Percentiles rank a stretch among this genome's conserved stretches.
Conservation (phyloP, 192 early-diverging fungal genomes). For the Backusella macrospora region DNA sequence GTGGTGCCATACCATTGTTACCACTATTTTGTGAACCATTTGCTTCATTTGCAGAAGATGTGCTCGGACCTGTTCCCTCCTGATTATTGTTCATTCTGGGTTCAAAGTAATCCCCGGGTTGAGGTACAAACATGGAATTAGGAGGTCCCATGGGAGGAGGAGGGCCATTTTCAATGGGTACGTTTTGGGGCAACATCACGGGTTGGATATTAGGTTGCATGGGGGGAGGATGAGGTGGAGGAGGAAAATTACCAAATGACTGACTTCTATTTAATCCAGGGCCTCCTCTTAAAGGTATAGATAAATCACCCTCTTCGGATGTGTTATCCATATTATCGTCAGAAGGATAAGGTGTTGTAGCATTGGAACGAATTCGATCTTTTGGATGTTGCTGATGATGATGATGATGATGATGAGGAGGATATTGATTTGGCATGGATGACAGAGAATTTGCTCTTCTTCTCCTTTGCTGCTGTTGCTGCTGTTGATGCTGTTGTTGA, state of each 20-base stretch:
- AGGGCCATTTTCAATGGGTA: neutral
- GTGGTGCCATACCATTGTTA: neutral
- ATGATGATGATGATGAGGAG: neutral
- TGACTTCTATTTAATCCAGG: constrained; percentile 4
- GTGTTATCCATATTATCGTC: neutral
- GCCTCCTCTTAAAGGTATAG: neutral
- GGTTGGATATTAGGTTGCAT: neutral
- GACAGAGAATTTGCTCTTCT: neutral
- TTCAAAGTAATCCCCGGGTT: constrained; percentile 8
- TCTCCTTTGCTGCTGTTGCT: neutral
- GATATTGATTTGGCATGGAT: neutral
- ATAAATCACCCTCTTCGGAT: neutral
- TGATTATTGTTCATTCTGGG: neutral
- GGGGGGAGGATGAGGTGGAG: neutral
- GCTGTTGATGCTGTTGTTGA: too few species aligned
- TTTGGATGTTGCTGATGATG: too few species aligned
- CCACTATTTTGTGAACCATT: neutral
- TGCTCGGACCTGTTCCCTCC: constrained; percentile 13
- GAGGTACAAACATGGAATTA: constrained; percentile 6
- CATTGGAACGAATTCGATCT: neutral
- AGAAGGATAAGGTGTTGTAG: neutral
- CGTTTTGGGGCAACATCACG: constrained; percentile 2
- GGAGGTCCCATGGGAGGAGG: constrained; percentile 12
- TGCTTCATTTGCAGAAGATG: constrained; percentile 4
- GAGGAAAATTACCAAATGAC: neutral